Conservation (phyloP, 1,284 basidiomycete species). For the Boletus sp. region DNA sequence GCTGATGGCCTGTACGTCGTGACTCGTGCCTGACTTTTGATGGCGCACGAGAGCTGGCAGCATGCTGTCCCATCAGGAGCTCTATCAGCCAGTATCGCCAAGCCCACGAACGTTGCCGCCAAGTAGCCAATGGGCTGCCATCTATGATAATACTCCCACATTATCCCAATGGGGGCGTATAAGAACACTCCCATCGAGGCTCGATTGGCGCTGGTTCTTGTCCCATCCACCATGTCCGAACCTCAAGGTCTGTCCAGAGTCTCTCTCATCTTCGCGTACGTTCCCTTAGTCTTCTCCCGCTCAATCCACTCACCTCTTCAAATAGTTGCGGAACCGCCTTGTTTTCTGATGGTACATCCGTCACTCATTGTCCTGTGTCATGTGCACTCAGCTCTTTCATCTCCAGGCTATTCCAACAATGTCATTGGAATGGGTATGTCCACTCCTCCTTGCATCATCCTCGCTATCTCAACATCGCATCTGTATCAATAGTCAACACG, state of each 20-base stretch:
- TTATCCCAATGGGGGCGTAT: conserved; percentile 14
- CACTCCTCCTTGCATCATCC: not conserved
- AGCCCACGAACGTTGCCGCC: conserved; percentile 25
- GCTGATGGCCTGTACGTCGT: no score
- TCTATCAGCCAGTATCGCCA: not conserved
- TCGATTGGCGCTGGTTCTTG: not conserved
- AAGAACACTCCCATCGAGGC: conserved; percentile 6
- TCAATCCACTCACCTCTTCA: not conserved
- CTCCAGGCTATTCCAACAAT: conserved; percentile 74
- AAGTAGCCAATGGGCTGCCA: conserved; percentile 15
- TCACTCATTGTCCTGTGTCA: not conserved
- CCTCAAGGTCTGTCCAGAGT: conserved; percentile 43
- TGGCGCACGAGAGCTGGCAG: not conserved
- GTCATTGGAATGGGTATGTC: conserved; percentile 70
- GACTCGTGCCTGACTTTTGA: no score
- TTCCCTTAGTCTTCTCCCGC: conserved; percentile 14
- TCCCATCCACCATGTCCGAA: conserved; percentile 19
- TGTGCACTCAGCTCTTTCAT: conserved; percentile 2
- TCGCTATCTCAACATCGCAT: conserved; percentile 4
- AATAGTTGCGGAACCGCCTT: conserved; percentile 76
- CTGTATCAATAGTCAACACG: conserved; percentile 41
- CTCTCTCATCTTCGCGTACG: conserved; percentile 77
- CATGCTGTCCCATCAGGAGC: not conserved
- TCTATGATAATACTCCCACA: not conserved
- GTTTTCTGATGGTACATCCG: conserved; percentile 74